Evolutionary conservation across 2,329 filamentous ascomycete genomes (phyloP).

Genomic region (Fusarium sarcochroum): DNA sequence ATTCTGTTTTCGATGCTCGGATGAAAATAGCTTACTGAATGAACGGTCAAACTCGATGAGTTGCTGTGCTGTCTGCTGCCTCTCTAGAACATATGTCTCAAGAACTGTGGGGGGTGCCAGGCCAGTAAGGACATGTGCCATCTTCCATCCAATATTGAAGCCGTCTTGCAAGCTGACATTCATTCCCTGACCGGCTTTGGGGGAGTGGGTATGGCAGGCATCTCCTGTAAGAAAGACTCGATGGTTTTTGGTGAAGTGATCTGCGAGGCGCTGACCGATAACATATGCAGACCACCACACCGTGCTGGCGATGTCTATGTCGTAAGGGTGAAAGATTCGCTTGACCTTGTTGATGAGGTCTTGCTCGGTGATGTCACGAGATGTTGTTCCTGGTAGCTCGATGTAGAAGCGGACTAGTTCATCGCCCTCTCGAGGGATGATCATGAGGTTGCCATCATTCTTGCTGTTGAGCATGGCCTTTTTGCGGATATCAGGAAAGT

Average conservation of each 20-base stretch:
- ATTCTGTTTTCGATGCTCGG: constrained; percentile 26
- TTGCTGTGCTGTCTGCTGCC: constrained; percentile 61
- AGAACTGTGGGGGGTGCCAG: constrained; percentile 47
- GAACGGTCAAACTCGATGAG: constrained; percentile 62
- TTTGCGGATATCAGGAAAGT: constrained; percentile 50
- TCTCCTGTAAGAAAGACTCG: constrained; percentile 78
- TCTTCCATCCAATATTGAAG: constrained; percentile 69
- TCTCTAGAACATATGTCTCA: constrained; percentile 65
- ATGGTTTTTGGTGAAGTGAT: constrained; percentile 60
- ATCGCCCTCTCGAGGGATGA: constrained; percentile 46
- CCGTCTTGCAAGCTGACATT: constrained; percentile 78
- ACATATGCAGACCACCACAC: constrained; percentile 61
- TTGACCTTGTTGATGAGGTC: constrained; percentile 59
- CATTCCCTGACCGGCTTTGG: constrained; percentile 80
- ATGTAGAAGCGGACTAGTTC: constrained; percentile 47
- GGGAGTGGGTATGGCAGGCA: constrained; percentile 66
- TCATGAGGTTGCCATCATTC: constrained; percentile 43
- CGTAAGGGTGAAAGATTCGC: constrained; percentile 68
- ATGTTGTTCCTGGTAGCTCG: constrained; percentile 14
- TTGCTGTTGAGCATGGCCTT: constrained; percentile 49
- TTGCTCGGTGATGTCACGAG: constrained; percentile 22
- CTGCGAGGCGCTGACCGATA: constrained; percentile 70
- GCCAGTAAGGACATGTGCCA: constrained; percentile 59
- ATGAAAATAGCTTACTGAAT: constrained; percentile 41
- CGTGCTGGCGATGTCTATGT: constrained; percentile 54